Conservation (phyloP, 1,284 basidiomycete species). For the Sanghuangporus baumii region DNA sequence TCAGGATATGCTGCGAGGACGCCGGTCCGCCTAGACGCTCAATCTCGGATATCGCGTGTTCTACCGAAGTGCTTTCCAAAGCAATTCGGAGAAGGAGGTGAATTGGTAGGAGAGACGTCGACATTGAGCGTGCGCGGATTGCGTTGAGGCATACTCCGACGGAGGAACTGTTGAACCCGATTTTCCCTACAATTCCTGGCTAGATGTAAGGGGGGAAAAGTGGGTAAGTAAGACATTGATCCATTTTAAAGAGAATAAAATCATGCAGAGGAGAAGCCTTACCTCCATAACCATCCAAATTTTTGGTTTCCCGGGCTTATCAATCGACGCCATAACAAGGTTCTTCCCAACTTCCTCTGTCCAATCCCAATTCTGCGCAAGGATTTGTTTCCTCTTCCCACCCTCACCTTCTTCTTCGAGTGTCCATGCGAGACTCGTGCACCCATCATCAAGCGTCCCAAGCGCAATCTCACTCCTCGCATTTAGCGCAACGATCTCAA, state of each 20-base stretch:
- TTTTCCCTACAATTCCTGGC: conserved; percentile 36
- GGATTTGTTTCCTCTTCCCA: conserved; percentile 20
- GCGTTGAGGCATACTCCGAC: conserved; percentile 34
- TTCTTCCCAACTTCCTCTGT: conserved; percentile 29
- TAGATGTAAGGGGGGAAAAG: conserved; percentile 2
- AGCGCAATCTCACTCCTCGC: conserved; percentile 34
- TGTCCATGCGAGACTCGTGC: conserved; percentile 30
- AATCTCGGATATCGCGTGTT: conserved; percentile 25
- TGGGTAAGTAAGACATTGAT: neutral
- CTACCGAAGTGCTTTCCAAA: conserved; percentile 29
- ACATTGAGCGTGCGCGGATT: conserved; percentile 30
- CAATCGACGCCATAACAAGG: conserved; percentile 29
- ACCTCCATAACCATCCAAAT: conserved; percentile 36
- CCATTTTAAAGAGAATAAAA: neutral
- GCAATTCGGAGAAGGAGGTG: conserved; percentile 30
- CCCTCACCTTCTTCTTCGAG: conserved; percentile 20
- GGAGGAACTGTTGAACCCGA: conserved; percentile 32
- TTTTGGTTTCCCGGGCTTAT: conserved; percentile 26
- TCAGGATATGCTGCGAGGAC: conserved; percentile 32
- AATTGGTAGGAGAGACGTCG: conserved; percentile 28
- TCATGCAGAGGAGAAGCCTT: neutral
- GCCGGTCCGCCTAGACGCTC: conserved; percentile 29
- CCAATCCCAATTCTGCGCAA: conserved; percentile 39
- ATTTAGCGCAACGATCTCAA: conserved; percentile 33
- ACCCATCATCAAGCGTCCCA: conserved; percentile 31